Percentiles rank a stretch among this genome's conserved stretches.
phyloP scores from a whole-genome alignment of 1,139 yeast genomes.

The Candida gigantensis region DNA sequence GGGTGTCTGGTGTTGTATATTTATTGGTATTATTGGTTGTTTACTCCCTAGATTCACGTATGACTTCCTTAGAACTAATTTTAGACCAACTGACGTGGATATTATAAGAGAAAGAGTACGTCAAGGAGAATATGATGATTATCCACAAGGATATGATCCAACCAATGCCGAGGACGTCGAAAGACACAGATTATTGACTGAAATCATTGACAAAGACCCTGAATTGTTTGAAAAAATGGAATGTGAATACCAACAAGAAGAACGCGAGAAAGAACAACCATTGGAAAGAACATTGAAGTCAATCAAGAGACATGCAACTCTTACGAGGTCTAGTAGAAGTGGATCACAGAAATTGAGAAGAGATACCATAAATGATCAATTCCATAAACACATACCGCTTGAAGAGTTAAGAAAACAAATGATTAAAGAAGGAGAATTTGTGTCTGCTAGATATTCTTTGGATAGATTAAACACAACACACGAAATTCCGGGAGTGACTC shows the following conservation, averaged over 20 bases:
- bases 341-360: slow-evolving; percentile 29
- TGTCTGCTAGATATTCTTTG: slow-evolving; percentile 33
- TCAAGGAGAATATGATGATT: slow-evolving; percentile 48
- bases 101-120: slow-evolving; percentile 53
- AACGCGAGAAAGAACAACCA: slow-evolving; percentile 22
- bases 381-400: slow-evolving; percentile 32
- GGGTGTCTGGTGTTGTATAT: slow-evolving; percentile 52
- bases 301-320: slow-evolving; percentile 36
- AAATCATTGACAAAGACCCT: slow-evolving; percentile 38
- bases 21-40: slow-evolving; percentile 48
- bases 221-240: slow-evolving; percentile 37
- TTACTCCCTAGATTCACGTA: slow-evolving; percentile 54
- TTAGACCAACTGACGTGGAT: slow-evolving; percentile 55
- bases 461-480: slow-evolving; percentile 48
- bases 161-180: slow-evolving; percentile 52
- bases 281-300: slow-evolving; percentile 36
- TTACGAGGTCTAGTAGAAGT: slow-evolving; percentile 16
- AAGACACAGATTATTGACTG: slow-evolving; percentile 39
- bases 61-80: slow-evolving; percentile 49
- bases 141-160: slow-evolving; percentile 60
- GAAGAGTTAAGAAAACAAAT: slow-evolving; percentile 43
- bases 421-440: slow-evolving; percentile 42
- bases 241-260: slow-evolving; percentile 17
- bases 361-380: slow-evolving; percentile 33
- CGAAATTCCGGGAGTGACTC: slow-evolving; percentile 51